These are phyloP conservation scores for Penicillium simplicissimum DNA, from an alignment of 495 filamentous ascomycete species.

Conservation along the genomic window DNA sequence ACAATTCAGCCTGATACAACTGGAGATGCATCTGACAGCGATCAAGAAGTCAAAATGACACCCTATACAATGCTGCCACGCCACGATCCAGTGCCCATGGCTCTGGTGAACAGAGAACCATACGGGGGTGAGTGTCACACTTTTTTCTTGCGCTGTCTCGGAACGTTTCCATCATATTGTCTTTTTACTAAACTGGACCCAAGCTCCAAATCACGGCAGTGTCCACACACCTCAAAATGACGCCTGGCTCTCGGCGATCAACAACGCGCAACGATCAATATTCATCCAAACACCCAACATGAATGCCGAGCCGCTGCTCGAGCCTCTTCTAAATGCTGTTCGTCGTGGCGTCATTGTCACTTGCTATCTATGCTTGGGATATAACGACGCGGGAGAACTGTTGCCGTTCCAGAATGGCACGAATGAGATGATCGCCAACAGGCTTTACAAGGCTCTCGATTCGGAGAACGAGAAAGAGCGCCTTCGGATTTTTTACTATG, in stretches of 20 bases:
- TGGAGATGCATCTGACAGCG: slow-evolving; percentile 54
- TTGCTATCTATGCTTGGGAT: slow-evolving; percentile 72
- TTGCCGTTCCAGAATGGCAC: slow-evolving; percentile 74
- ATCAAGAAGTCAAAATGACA: slow-evolving; percentile 55
- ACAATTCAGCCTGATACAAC: slow-evolving; percentile 54
- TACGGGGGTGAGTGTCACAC: slow-evolving; percentile 49
- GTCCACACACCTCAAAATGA: slow-evolving; percentile 69
- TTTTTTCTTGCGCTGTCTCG: background rate
- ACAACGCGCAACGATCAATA: slow-evolving; percentile 59
- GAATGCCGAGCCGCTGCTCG: slow-evolving; percentile 67
- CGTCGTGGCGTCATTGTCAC: slow-evolving; percentile 64
- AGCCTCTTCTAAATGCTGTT: slow-evolving; percentile 62
- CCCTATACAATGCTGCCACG: slow-evolving; percentile 59
- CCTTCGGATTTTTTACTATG: slow-evolving; percentile 65
- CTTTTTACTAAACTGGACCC: background rate
- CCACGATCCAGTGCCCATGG: slow-evolving; percentile 65
- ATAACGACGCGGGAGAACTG: slow-evolving; percentile 76
- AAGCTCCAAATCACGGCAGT: slow-evolving; percentile 57
- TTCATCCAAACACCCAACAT: slow-evolving; percentile 78
- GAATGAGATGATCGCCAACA: slow-evolving; percentile 67
- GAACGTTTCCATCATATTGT: background rate
- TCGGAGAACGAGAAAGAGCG: slow-evolving; percentile 43
- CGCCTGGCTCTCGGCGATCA: slow-evolving; percentile 66
- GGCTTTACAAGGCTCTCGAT: slow-evolving; percentile 53
- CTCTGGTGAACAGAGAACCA: slow-evolving; percentile 66